phyloP scores from a whole-genome alignment of 331 rosid genomes.

The Prunus yedoensis region DNA sequence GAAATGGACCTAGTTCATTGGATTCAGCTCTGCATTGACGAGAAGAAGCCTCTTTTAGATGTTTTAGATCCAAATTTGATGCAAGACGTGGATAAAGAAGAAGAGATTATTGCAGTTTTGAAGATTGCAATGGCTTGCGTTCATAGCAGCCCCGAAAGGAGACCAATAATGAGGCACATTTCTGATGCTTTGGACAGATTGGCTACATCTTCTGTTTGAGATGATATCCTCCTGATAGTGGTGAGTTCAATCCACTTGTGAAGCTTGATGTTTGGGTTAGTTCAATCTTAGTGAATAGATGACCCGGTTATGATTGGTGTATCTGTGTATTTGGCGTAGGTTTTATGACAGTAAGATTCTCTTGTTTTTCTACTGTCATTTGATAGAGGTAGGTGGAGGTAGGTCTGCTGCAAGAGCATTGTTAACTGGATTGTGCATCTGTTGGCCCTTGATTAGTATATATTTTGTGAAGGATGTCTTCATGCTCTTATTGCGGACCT shows the following conservation, averaged over 20 bases:
- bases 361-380: conserved; percentile 13
- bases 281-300: conserved; percentile 16
- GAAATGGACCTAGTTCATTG: conserved; percentile 95
- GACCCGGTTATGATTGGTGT: conserved; percentile 28
- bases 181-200: conserved; percentile 76
- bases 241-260: conserved; percentile 36
- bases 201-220: conserved; percentile 52
- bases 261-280: conserved; percentile 30
- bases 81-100: conserved; percentile 71
- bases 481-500: conserved; percentile 16
- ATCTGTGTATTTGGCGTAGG: conserved; percentile 29
- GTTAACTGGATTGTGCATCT: conserved; percentile 13
- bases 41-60: conserved; percentile 83
- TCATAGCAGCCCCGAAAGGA: conserved; percentile 74
- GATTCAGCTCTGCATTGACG: conserved; percentile 93
- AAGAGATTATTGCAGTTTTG: conserved; percentile 77
- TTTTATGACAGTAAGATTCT: conserved; percentile 22
- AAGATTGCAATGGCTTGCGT: conserved; percentile 95
- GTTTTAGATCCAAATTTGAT: conserved; percentile 72
- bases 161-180: conserved; percentile 86
- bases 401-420: conserved; percentile 26
- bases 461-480: conserved; percentile 16
- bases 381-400: conserved; percentile 20
- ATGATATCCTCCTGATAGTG: conserved; percentile 24
- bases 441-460: conserved; percentile 17